Conservation (phyloP, 306 rosid species). For the Dryas octopetala region DNA sequence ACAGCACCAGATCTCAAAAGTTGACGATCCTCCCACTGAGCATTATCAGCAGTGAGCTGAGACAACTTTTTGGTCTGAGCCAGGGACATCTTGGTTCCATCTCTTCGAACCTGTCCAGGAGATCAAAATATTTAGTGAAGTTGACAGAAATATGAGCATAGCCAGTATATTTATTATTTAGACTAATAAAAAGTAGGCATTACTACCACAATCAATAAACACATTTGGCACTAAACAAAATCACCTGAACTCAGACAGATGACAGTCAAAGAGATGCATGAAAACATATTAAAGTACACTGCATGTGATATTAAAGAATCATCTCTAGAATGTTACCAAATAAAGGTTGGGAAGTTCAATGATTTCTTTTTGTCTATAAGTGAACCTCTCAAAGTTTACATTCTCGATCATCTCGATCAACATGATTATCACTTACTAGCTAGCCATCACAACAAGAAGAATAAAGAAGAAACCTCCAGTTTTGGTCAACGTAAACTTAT, state of each 20-base stretch:
- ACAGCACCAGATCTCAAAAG: constrained; percentile 97
- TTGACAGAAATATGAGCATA: constrained; percentile 9
- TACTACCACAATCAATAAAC: constrained; percentile 7
- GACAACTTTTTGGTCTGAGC: constrained; percentile 92
- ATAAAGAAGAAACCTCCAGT: neutral
- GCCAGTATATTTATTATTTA: neutral
- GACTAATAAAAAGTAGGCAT: neutral
- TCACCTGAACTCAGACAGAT: neutral
- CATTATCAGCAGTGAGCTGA: constrained; percentile 94
- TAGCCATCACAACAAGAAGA: neutral
- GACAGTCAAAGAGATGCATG: neutral
- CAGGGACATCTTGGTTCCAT: constrained; percentile 97
- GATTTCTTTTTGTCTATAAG: neutral
- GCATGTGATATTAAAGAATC: neutral
- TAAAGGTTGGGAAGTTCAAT: neutral
- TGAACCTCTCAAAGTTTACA: neutral
- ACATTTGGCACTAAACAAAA: neutral
- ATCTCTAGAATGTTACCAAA: neutral
- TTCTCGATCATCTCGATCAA: neutral
- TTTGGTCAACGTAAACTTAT: neutral
- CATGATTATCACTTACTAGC: neutral
- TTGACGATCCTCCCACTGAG: constrained; percentile 98
- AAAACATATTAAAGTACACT: neutral
- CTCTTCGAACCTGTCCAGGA: constrained; percentile 65
- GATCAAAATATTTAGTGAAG: constrained; percentile 17